These are phyloP conservation scores for Fomitopsis pulvina DNA, from an alignment of 768 basidiomycete species.

Conservation along the genomic window DNA sequence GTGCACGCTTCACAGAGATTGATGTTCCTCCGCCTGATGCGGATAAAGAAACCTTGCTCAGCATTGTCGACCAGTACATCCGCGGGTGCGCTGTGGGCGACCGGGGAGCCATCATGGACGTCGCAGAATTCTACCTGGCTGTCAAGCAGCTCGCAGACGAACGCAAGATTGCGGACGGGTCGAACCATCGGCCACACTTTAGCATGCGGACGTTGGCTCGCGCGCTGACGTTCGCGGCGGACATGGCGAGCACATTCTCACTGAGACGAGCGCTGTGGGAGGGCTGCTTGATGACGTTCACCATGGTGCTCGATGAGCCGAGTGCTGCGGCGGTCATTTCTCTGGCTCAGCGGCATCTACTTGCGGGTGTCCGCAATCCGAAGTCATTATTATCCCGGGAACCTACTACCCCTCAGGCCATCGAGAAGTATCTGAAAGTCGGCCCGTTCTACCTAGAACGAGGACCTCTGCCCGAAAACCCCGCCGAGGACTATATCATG, in stretches of 20 bases:
- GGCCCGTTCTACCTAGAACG: conserved; percentile 88
- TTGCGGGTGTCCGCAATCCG: conserved; percentile 74
- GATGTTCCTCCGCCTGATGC: conserved; percentile 93
- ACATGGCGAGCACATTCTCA: conserved; percentile 70
- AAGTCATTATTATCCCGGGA: conserved; percentile 68
- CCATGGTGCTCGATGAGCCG: conserved; percentile 79
- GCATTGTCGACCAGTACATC: conserved; percentile 86
- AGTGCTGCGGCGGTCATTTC: conserved; percentile 61
- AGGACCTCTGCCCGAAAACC: conserved; percentile 60
- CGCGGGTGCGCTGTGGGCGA: conserved; percentile 79
- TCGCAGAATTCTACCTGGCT: conserved; percentile 84
- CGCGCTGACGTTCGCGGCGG: conserved; percentile 84
- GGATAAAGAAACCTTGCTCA: conserved; percentile 83
- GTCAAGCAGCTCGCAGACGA: conserved; percentile 71
- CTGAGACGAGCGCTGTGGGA: conserved; percentile 90
- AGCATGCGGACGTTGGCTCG: conserved; percentile 95
- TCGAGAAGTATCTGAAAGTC: conserved; percentile 67
- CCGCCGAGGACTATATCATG: conserved; percentile 81
- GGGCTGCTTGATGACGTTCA: conserved; percentile 96
- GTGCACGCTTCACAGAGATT: conserved; percentile 90
- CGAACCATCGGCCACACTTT: conserved; percentile 90
- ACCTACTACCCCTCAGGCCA: conserved; percentile 44
- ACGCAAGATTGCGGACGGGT: conserved; percentile 84
- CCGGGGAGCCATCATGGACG: conserved; percentile 79
- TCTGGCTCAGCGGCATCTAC: conserved; percentile 72